phyloP scores from a whole-genome alignment of 768 basidiomycete species.

The Trametes gibbosa region DNA sequence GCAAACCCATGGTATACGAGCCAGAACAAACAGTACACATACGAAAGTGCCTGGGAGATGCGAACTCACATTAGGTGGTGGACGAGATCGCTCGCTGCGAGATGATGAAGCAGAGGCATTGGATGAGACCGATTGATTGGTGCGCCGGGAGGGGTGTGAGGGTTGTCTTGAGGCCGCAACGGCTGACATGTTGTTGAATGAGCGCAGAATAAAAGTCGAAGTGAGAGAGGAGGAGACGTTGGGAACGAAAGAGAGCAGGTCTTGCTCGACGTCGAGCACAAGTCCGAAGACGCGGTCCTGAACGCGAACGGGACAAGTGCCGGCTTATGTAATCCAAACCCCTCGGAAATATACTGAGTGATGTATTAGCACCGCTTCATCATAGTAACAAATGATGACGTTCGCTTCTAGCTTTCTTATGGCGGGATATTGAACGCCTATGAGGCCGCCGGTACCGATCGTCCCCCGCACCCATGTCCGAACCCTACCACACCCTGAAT shows the following conservation, averaged over 20 bases:
- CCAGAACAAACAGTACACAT: neutral
- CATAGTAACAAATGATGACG: too few relatives aligned
- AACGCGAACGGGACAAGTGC: neutral
- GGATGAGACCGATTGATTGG: constrained; percentile 20
- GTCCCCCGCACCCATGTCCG: neutral
- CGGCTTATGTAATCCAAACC: neutral
- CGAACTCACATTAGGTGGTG: constrained; percentile 13
- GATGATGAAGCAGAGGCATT: constrained; percentile 15
- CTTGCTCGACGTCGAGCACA: neutral
- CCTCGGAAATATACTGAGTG: neutral
- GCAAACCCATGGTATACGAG: neutral
- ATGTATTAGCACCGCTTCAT: neutral
- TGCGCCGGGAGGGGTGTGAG: constrained; percentile 18
- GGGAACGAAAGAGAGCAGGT: neutral
- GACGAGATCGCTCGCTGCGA: constrained; percentile 16
- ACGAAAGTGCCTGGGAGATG: neutral
- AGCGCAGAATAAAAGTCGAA: neutral
- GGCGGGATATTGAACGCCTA: too few relatives aligned
- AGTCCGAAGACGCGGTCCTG: neutral
- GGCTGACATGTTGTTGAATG: neutral
- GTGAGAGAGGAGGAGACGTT: neutral
- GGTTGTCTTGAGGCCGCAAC: constrained; percentile 4
- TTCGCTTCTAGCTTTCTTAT: too few relatives aligned
- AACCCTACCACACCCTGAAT: neutral
- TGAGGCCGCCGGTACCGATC: neutral